Evolutionary conservation across 2,329 filamentous ascomycete species (phyloP).

Genomic region (Hirsutella thompsonii): DNA sequence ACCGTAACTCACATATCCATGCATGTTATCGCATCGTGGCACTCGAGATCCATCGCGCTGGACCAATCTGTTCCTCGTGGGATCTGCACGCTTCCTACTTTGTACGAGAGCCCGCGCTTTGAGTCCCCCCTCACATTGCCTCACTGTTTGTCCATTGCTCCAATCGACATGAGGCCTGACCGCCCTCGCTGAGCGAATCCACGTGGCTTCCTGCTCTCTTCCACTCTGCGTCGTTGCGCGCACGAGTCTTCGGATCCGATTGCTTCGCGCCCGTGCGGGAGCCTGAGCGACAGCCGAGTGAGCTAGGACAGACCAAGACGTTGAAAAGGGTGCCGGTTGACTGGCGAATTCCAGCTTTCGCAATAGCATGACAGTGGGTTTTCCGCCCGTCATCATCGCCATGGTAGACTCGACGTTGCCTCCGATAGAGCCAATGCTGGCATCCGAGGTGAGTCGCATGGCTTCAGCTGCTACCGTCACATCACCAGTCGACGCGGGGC

Average conservation of each 20-base stretch:
- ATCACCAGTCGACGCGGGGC: neutral
- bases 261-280: neutral
- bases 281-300: neutral
- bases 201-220: neutral
- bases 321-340: neutral
- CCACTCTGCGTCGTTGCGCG: neutral
- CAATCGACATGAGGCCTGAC: neutral
- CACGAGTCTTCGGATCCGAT: neutral
- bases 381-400: neutral
- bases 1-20: no score
- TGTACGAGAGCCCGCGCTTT: neutral
- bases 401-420: constrained; percentile 1
- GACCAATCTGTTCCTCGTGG: neutral
- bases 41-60: neutral
- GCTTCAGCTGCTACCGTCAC: neutral
- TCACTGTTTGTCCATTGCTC: neutral
- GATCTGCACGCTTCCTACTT: neutral
- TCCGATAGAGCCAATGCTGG: constrained; percentile 2
- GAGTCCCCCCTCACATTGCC: neutral
- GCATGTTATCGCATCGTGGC: neutral
- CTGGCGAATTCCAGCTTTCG: neutral
- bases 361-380: neutral
- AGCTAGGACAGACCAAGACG: neutral
- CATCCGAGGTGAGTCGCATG: constrained; percentile 2
- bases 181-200: neutral